phyloP scores from a whole-genome alignment of 1,284 basidiomycete species.

The Marasmius sp. region DNA sequence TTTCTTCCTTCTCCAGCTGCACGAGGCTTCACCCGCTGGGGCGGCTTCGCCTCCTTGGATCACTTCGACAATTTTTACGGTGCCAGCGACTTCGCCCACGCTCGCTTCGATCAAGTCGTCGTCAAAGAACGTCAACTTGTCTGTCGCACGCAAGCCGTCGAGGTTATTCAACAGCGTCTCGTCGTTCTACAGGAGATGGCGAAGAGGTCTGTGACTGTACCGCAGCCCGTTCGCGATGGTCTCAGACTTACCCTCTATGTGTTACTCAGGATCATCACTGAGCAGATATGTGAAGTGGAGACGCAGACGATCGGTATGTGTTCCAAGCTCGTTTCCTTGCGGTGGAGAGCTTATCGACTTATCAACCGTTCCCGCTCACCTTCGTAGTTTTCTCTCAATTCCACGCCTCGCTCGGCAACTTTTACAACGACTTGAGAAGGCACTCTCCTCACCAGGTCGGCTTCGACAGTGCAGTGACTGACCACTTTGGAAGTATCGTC shows the following conservation, averaged over 20 bases:
- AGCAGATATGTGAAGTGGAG: slow-evolving; percentile 32
- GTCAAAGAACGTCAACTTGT: slow-evolving; percentile 18
- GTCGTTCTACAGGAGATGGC: slow-evolving; percentile 26
- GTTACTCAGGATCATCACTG: slow-evolving; percentile 33
- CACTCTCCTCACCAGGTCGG: slow-evolving; percentile 24
- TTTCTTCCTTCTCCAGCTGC: neutral
- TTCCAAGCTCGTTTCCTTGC: neutral
- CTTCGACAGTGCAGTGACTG: slow-evolving; percentile 18
- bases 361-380: neutral
- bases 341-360: neutral
- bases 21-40: slow-evolving; percentile 13
- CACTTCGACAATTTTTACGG: slow-evolving; percentile 22
- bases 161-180: slow-evolving; percentile 28
- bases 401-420: slow-evolving; percentile 18
- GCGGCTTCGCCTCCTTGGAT: slow-evolving; percentile 13
- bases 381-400: slow-evolving; percentile 12
- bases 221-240: neutral
- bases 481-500: slow-evolving; percentile 17
- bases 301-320: slow-evolving; percentile 25
- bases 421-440: slow-evolving; percentile 27
- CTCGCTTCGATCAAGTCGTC: slow-evolving; percentile 10
- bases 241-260: neutral
- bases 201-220: slow-evolving; percentile 23
- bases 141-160: slow-evolving; percentile 20
- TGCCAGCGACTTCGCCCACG: slow-evolving; percentile 15